These are phyloP conservation scores for Debaryomyces subglobosus DNA, from an alignment of 1,139 yeast species.

Conservation along the genomic window DNA sequence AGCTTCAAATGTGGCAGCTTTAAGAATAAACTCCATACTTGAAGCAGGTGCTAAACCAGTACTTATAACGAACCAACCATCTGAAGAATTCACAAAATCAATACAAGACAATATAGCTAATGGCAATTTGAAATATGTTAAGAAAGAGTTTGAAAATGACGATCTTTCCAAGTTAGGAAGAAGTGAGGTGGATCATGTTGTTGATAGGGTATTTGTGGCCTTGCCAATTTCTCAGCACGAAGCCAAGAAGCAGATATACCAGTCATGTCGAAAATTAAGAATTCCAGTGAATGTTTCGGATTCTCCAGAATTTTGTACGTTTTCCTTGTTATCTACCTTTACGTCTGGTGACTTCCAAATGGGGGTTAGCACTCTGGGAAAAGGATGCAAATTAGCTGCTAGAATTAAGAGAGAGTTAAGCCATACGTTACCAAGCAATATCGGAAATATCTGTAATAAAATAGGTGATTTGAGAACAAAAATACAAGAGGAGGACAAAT, in stretches of 20 bases:
- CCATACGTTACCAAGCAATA: constrained; percentile 64
- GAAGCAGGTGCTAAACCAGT: constrained; percentile 63
- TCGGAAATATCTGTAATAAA: constrained; percentile 67
- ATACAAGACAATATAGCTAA: constrained; percentile 23
- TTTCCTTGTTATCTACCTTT: constrained; percentile 74
- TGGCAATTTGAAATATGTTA: constrained; percentile 32
- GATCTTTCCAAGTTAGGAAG: constrained; percentile 62
- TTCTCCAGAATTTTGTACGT: constrained; percentile 70
- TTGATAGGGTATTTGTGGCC: constrained; percentile 76
- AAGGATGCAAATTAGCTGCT: constrained; percentile 86
- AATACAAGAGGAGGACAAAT: constrained; percentile 58
- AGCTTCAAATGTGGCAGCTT: constrained; percentile 49
- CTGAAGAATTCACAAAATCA: constrained; percentile 23
- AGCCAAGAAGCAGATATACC: constrained; percentile 43
- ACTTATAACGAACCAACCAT: constrained; percentile 36
- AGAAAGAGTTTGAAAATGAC: constrained; percentile 36
- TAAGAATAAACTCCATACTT: constrained; percentile 52
- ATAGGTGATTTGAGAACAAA: constrained; percentile 66
- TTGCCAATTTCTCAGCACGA: constrained; percentile 31
- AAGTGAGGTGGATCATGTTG: constrained; percentile 58
- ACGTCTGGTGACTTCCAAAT: constrained; percentile 75
- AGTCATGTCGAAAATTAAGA: constrained; percentile 58
- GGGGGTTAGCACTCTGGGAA: constrained; percentile 85
- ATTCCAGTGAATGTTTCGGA: constrained; percentile 85
- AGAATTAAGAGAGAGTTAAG: constrained; percentile 77